Evolutionary conservation across 2,329 filamentous ascomycete genomes (phyloP).

Genomic region (Fusarium sp.): DNA sequence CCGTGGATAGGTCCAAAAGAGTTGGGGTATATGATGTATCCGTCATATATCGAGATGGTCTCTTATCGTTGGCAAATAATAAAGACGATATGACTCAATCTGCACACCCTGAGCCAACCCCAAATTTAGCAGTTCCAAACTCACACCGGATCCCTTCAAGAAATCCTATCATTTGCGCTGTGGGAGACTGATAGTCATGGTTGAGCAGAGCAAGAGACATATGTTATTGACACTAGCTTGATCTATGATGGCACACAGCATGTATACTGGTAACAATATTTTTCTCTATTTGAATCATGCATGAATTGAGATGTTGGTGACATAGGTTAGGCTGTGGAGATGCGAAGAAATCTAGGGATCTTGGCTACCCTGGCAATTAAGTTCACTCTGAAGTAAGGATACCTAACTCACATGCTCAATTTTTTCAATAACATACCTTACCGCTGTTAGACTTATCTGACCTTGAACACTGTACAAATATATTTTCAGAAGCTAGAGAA

Average conservation of each 20-base stretch:
- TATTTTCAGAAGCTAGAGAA: too few species aligned
- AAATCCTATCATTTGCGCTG: too few species aligned
- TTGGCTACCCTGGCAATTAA: not conserved
- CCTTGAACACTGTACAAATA: not conserved
- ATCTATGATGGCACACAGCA: too few species aligned
- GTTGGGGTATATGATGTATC: not conserved
- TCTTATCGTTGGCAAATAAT: not conserved
- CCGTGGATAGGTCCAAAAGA: not conserved
- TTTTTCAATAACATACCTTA: not conserved
- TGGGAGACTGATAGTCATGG: too few species aligned
- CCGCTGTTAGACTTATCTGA: not conserved
- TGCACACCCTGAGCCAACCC: too few species aligned
- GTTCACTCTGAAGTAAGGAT: not conserved
- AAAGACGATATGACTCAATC: not conserved
- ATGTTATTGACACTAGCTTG: too few species aligned
- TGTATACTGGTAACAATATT: too few species aligned
- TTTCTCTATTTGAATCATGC: too few species aligned
- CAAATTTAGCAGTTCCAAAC: too few species aligned
- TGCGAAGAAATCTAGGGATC: not conserved
- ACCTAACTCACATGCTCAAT: not conserved
- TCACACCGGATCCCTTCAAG: too few species aligned
- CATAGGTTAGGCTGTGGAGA: not conserved
- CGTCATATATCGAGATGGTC: not conserved
- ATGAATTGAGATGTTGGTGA: not conserved
- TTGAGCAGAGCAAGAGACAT: too few species aligned